Percentiles rank a stretch among this genome's conserved stretches.
These are phyloP conservation scores for Lepiota subincarnata DNA, from an alignment of 768 basidiomycete species.

Conservation along the genomic window DNA sequence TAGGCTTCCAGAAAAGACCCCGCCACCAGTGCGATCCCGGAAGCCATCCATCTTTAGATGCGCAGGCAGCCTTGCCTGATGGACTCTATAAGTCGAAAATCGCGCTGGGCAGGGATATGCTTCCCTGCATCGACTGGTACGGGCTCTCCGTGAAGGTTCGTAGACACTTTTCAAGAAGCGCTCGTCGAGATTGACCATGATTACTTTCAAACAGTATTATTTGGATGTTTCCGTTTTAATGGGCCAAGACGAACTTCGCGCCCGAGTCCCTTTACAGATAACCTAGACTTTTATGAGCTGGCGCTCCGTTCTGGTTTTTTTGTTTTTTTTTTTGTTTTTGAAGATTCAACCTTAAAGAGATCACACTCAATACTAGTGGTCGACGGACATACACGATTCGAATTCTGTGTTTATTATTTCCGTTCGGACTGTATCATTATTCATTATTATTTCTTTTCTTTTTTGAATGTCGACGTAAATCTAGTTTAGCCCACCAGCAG, in stretches of 20 bases:
- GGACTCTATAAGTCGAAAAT: constrained; percentile 64
- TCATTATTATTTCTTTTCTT: neutral
- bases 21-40: constrained; percentile 36
- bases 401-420: neutral
- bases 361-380: no score
- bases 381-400: neutral
- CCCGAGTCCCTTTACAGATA: constrained; percentile 59
- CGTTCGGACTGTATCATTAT: constrained; percentile 7
- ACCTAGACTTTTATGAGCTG: constrained; percentile 26
- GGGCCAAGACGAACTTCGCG: constrained; percentile 58
- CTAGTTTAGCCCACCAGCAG: neutral
- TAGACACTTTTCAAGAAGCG: constrained; percentile 10
- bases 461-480: neutral
- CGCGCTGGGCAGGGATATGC: constrained; percentile 49
- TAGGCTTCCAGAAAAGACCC: constrained; percentile 72
- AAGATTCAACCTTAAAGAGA: neutral
- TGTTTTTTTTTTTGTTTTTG: no score
- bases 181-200: constrained; percentile 9
- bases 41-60: constrained; percentile 42
- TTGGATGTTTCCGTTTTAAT: constrained; percentile 66
- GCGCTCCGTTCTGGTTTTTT: constrained; percentile 14
- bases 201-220: constrained; percentile 50
- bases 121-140: constrained; percentile 63
- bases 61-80: constrained; percentile 52
- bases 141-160: constrained; percentile 66